These are phyloP conservation scores for Avena insularis DNA, from an alignment of 176 grass and related monocot genomes.

Conservation along the genomic window DNA sequence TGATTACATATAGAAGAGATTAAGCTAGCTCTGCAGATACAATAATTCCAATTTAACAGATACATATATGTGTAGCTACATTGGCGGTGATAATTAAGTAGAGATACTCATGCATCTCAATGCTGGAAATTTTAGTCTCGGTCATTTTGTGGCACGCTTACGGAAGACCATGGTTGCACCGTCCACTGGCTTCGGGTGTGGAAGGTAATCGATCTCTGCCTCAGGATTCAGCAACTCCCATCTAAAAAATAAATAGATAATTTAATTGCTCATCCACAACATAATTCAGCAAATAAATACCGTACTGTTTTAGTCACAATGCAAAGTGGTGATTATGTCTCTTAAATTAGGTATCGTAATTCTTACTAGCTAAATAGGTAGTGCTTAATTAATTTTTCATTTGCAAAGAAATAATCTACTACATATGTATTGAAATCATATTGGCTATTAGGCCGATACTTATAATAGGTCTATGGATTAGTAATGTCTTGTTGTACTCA, in stretches of 20 bases:
- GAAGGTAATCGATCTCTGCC: background rate
- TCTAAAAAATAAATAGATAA: background rate
- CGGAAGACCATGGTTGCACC: background rate
- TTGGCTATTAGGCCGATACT: background rate
- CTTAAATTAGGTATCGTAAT: background rate
- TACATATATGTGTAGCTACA: background rate
- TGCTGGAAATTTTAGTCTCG: background rate
- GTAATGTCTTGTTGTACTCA: background rate
- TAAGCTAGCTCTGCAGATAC: background rate
- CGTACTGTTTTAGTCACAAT: background rate
- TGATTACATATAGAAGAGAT: background rate
- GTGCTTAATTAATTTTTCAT: too few relatives aligned
- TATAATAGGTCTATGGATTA: background rate
- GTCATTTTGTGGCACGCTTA: background rate
- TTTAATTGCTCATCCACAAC: background rate
- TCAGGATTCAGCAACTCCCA: constrained; percentile 44
- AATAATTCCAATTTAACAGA: background rate
- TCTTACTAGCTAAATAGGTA: background rate
- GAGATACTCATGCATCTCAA: background rate
- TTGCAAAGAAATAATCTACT: too few relatives aligned
- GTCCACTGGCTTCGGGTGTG: constrained; percentile 29
- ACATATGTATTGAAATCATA: background rate
- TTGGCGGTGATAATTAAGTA: background rate
- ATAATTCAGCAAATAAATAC: background rate
- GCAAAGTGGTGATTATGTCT: background rate